Evolutionary conservation across 371 early-diverging fungal genomes (phyloP).

Genomic region (Thermomucor indicae-seudaticae): DNA sequence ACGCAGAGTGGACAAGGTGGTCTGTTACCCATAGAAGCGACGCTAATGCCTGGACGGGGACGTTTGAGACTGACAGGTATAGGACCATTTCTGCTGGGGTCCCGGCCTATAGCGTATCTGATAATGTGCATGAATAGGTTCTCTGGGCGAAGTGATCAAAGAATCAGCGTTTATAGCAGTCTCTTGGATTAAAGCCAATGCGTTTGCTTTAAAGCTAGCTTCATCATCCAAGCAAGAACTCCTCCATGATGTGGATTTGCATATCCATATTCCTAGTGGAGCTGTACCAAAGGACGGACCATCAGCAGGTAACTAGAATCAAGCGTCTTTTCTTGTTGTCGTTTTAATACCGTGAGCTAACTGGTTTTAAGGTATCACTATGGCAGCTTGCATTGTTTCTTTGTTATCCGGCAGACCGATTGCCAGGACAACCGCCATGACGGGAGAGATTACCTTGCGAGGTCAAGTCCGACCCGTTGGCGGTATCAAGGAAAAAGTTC

Average conservation of each 20-base stretch:
- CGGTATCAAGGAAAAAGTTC: constrained; percentile 85
- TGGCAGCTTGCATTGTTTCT: constrained; percentile 74
- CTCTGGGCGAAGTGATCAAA: constrained; percentile 82
- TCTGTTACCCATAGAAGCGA: constrained; percentile 76
- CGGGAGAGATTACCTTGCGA: constrained; percentile 85
- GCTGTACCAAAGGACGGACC: constrained; percentile 88
- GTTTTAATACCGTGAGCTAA: no score
- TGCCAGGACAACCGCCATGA: constrained; percentile 65
- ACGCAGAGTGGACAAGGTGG: constrained; percentile 76
- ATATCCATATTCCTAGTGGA: constrained; percentile 84
- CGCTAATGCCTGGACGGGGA: constrained; percentile 73
- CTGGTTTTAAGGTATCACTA: constrained; percentile 49
- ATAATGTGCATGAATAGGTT: constrained; percentile 37
- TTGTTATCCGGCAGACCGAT: constrained; percentile 57
- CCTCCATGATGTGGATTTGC: constrained; percentile 61
- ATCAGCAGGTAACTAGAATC: constrained; percentile 30
- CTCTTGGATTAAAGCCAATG: constrained; percentile 78
- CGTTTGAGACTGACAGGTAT: constrained; percentile 63
- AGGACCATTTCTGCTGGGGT: not conserved
- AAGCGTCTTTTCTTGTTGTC: not conserved
- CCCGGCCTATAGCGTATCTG: not conserved
- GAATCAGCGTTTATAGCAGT: constrained; percentile 81
- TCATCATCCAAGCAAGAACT: constrained; percentile 29
- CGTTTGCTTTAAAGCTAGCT: constrained; percentile 54
- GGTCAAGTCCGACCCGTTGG: constrained; percentile 85